Base-by-base conservation (phyloP, 805 yeast genomes). In the Teunomyces funiuensis region DNA sequence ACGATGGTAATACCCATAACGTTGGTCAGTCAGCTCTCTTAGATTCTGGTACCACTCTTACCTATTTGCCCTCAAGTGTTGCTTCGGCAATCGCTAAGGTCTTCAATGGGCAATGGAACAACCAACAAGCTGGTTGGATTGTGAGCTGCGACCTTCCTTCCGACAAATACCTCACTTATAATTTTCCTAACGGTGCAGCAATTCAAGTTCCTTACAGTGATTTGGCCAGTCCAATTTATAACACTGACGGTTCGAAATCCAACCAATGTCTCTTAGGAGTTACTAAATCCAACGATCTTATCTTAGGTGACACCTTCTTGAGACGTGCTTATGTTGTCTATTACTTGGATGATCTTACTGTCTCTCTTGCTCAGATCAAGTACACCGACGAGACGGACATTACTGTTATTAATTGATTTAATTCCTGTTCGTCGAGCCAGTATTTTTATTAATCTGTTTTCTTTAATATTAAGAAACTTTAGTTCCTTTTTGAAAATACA, bases 241-340 rank as follows among this genome's bases (percentile, higher is more conserved):
- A 27, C 16, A 3, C 3, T 5, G 30, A 9, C 9, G 25, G 28
- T 5, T 17, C 18, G 5, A 7, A 23, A 6, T 11, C 20, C 27
- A 23, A 17, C 17, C 23, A 27, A 13, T 26, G 26, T 17, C 17
- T 18, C 8, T 30, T 30, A 6, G 34, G 25, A 15, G 23, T 17
- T 26, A n/a, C 29, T 9, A 22, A 6, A 28, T 10, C 34, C 11
- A 10, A 10, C 5, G 14, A 18, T 8, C 10, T 13, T 33, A 34
- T 73, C 6, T 56, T 79, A 13, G 85, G 85, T 37, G 83, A 79
- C 54, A 61, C 74, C 4, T 75, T 81, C 57, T 54, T 81, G 42
- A 65, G 75, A 44, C 58, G 71, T 20, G 77, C 76, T 1, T 80
- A 80, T 50, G 67, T 73, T 28, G 83, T 79, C 34, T 81, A 69